Evolutionary conservation across 345 rosid genomes (phyloP).

Genomic region (Reutealis trisperma): DNA sequence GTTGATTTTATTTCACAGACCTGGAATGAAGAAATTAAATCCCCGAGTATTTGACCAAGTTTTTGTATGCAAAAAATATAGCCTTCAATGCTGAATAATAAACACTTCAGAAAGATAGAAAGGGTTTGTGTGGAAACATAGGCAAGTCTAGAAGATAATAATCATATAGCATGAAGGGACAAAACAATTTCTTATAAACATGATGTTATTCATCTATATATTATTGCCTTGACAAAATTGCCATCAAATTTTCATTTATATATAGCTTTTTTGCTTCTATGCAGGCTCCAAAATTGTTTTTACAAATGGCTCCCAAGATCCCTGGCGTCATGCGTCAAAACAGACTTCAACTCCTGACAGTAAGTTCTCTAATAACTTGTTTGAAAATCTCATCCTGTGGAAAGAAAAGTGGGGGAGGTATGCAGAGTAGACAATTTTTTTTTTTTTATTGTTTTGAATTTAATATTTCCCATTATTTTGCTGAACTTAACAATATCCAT

Average conservation of each 20-base stretch:
- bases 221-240: not conserved
- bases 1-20: not conserved
- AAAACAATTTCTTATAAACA: not conserved
- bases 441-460: not conserved
- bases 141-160: not conserved
- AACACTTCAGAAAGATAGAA: not conserved
- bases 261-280: slow-evolving; percentile 13
- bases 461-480: not conserved
- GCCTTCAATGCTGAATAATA: not conserved
- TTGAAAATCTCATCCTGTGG: not conserved
- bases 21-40: not conserved
- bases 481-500: not conserved
- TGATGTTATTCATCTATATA: not conserved
- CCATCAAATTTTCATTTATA: not conserved
- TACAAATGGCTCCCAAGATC: slow-evolving; percentile 90
- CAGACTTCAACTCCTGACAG: slow-evolving; percentile 67
- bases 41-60: not conserved
- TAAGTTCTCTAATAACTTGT: slow-evolving; percentile 33
- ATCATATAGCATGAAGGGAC: no score
- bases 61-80: not conserved
- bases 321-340: slow-evolving; percentile 96
- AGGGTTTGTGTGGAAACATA: not conserved
- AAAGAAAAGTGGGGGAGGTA: no score
- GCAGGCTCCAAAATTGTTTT: slow-evolving; percentile 83
- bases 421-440: not conserved